Base-by-base conservation (phyloP, 164 flowering plant genomes). In the Taxillus chinensis region DNA sequence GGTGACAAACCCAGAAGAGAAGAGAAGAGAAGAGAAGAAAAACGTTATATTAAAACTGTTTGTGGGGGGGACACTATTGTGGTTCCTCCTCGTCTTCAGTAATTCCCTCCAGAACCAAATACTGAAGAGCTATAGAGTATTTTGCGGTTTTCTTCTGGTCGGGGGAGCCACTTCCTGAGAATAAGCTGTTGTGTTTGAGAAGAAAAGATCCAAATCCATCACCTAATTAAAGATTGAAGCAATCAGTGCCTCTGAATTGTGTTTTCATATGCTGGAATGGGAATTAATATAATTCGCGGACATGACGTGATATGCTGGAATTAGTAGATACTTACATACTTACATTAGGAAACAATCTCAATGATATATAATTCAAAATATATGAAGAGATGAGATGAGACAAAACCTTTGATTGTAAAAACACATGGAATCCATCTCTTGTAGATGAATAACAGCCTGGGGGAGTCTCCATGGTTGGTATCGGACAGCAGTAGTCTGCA, bases 351-450 rank as follows among this genome's bases (percentile, higher is more conserved):
- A 27, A 27, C 39, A 7, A 45, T 40, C 42, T 37, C 8, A 45
- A 69, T 41, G 5, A 65, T 38, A 68, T 43, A 58, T 10, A 41
- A 55, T 41, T 41, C 15, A 9, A 39, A 62, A 53, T 43, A 62
- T 52, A 48, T 4, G 41, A 45, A 49, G 37, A 40, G 17, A 40
- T 60, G 11, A 11, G 14, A 40, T 14, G 7, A 8, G 39, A 67
- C 77, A 40, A 39, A 27, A 89, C 97, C 90, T 82, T 77, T 79
- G 41, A 86, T 70, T 2, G 84, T 84, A 62, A 78, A 88, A 50
- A 90, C 77, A 59, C 82, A 73, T 2, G 83, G 67, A 38, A 85
- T 66, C 98, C 98, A 93, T 79, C 90, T 86, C 80, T 82, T 89
- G 69, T 90, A 90, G 55, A 93, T 80, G 71, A 77, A 90, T 5